Evolutionary conservation across 202 grass and related monocot species (phyloP), one percentile per base, ranked within the genome.

Genomic region (Bolboschoenoplectus hybrid): DNA sequence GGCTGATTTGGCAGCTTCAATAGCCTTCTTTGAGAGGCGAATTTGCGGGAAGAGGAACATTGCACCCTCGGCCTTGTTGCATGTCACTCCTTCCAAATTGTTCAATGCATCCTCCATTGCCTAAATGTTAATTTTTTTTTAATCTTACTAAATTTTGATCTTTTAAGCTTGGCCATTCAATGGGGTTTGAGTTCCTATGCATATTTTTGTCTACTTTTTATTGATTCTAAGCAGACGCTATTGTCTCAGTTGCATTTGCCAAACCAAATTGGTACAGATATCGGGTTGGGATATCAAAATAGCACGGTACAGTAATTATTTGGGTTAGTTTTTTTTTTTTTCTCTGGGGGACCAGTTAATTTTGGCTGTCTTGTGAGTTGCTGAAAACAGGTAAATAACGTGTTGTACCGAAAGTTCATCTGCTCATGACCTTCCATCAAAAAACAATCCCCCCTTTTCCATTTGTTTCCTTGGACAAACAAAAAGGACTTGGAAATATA

Each of bases 31-130:
- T 44, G 95, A 74, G 40, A 97, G 73, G 52, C 39, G 44, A 68
- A 97, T 43, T 69, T 81, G 82, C 16, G 95, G 92, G 85, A 91
- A 97, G 44, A 94, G 53, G 72, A 88, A 97, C 89, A 94, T 90
- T 81, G 89, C 91, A 60, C 92, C 92, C 86, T 94, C 95, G 14
- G 86, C 85, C 71, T 91, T 93, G 85, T 86, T 91, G 87, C 95
- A 97, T 36, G 86, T 89, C 74, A 93, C 61, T 20, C 89, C 91
- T 85, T 97, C 89, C 82, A 97, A 65, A 38, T 40, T 80, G 74
- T 93, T 94, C 39, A 91, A 94, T 61, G 86, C 84, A 55, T 87
- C 73, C 44, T 90, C 89, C 82, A 93, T 84, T 63, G 86, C 88
- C 95, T 97, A 79, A 81, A 86, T 83, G 32, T 45, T 17, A 20